Evolutionary conservation across 495 filamentous ascomycete species (phyloP).

Genomic region (Tuber melanosporum): DNA sequence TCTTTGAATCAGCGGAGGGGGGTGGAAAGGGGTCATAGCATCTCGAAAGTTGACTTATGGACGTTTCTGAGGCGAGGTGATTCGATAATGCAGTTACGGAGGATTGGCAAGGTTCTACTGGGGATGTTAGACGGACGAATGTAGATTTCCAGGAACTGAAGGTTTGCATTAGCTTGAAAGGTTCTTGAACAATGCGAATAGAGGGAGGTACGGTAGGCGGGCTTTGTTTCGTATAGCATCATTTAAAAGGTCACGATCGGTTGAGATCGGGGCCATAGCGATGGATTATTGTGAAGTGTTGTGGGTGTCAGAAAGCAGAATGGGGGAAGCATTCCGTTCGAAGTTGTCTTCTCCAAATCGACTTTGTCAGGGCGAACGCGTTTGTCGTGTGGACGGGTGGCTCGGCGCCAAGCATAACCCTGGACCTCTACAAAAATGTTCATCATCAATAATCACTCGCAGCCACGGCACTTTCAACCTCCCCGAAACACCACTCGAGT

Average conservation of each 20-base stretch:
- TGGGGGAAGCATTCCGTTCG: background rate
- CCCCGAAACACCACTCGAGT: background rate
- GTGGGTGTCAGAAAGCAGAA: background rate
- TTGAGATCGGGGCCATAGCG: slow-evolving; percentile 37
- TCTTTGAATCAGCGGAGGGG: slow-evolving; percentile 55
- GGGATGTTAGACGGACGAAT: slow-evolving; percentile 35
- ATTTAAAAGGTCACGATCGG: slow-evolving; percentile 38
- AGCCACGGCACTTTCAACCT: background rate
- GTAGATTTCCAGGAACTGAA: slow-evolving; percentile 41
- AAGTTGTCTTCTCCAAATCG: background rate
- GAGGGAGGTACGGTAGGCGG: slow-evolving; percentile 31
- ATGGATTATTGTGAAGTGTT: background rate
- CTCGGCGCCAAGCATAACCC: background rate
- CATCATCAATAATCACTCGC: background rate
- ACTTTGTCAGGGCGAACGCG: background rate
- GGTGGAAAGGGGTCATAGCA: slow-evolving; percentile 52
- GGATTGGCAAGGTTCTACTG: slow-evolving; percentile 23
- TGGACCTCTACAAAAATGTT: background rate
- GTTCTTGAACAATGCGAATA: slow-evolving; percentile 1
- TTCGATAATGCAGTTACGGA: slow-evolving; percentile 27
- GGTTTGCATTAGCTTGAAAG: slow-evolving; percentile 9
- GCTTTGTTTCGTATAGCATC: slow-evolving; percentile 40
- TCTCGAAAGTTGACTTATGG: slow-evolving; percentile 43
- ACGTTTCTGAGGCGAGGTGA: slow-evolving; percentile 59
- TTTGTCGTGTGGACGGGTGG: slow-evolving; percentile 4